These are phyloP conservation scores for Raphanus raphanistrum DNA, from an alignment of 345 rosid species.

Conservation along the genomic window DNA sequence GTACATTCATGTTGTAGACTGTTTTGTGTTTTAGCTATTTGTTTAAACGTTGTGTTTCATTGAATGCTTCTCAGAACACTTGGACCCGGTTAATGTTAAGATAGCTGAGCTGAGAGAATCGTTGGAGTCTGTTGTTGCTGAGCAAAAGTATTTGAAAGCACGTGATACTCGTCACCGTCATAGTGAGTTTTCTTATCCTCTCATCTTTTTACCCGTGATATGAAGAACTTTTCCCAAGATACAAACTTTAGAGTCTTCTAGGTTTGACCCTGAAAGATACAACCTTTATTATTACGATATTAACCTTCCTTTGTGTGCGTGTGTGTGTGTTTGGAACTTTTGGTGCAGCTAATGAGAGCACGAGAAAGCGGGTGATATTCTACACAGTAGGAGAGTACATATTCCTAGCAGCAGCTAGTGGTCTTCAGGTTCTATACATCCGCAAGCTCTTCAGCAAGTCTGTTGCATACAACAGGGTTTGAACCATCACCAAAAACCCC, in stretches of 20 bases:
- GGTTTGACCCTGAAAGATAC: neutral
- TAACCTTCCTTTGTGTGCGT: neutral
- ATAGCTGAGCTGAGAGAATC: conserved; percentile 95
- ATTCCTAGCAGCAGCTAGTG: conserved; percentile 63
- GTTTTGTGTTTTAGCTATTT: too few species aligned
- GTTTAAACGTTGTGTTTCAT: too few species aligned
- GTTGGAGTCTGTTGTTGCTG: conserved; percentile 86
- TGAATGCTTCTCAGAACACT: conserved; percentile 59
- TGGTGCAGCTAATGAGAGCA: conserved; percentile 93
- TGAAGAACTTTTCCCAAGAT: neutral
- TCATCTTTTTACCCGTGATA: neutral
- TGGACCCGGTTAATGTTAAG: conserved; percentile 91
- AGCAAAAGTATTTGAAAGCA: conserved; percentile 93
- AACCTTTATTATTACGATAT: conserved; percentile 1
- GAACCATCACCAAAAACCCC: conserved; percentile 26
- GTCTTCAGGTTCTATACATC: conserved; percentile 73
- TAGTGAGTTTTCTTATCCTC: conserved; percentile 52
- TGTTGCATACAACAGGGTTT: conserved; percentile 85
- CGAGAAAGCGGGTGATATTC: conserved; percentile 73
- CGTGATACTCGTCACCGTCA: conserved; percentile 91
- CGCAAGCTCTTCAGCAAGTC: conserved; percentile 97
- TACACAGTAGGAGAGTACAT: conserved; percentile 84
- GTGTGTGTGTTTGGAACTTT: neutral
- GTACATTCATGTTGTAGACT: too few species aligned
- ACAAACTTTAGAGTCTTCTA: neutral